Conservation (phyloP, 441 rosid species). For the Erodium trifolium region DNA sequence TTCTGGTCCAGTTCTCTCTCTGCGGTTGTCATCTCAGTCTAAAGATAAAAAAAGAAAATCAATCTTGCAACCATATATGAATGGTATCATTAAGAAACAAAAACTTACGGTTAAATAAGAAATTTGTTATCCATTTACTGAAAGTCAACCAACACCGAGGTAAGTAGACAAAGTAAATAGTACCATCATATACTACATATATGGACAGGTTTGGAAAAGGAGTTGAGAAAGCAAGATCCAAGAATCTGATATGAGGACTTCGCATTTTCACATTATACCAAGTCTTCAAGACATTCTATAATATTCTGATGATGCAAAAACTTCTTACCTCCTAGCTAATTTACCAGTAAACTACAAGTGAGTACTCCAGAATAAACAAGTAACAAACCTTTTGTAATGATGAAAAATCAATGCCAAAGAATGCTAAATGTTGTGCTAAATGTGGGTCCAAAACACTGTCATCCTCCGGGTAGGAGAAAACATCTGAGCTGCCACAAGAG, state of each 20-base stretch:
- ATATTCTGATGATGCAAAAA: background rate
- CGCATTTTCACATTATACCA: too few relatives aligned
- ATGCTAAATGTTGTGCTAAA: slow-evolving; percentile 84
- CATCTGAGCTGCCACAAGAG: slow-evolving; percentile 88
- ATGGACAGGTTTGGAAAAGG: too few relatives aligned
- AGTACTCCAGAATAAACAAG: slow-evolving; percentile 16
- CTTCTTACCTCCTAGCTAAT: background rate
- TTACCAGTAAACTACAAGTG: slow-evolving; percentile 3
- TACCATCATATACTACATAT: too few relatives aligned
- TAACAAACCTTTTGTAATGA: slow-evolving; percentile 76
- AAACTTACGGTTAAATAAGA: background rate
- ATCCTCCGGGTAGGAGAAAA: slow-evolving; percentile 92
- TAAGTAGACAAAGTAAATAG: too few relatives aligned
- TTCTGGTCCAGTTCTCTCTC: slow-evolving; percentile 98
- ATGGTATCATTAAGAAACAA: background rate
- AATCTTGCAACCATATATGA: background rate
- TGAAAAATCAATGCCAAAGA: slow-evolving; percentile 93
- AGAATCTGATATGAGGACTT: too few relatives aligned
- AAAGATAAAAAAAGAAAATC: slow-evolving; percentile 16
- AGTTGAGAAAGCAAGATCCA: too few relatives aligned
- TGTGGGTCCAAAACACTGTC: slow-evolving; percentile 82
- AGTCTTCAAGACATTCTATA: background rate
- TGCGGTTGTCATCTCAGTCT: slow-evolving; percentile 99
- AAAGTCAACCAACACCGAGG: background rate
- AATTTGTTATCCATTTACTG: background rate